Evolutionary conservation across 257 asterid genomes (phyloP).

Genomic region (Solanum raphanifolium): DNA sequence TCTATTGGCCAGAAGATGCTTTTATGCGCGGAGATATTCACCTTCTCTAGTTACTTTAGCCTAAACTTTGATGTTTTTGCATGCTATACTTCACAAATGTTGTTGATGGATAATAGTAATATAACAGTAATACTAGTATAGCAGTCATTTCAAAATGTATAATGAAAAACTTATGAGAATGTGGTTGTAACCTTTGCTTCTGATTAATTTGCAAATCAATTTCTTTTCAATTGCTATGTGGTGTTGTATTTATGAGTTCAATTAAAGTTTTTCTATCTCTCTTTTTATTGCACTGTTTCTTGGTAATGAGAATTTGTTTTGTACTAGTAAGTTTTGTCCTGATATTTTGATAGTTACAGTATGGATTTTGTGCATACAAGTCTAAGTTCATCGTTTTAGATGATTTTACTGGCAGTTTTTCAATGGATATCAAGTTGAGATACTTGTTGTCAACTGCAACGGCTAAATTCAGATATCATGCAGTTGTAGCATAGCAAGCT

Average conservation of each 20-base stretch:
- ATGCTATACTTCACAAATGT: background rate
- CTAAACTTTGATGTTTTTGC: background rate
- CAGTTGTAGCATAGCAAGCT: background rate
- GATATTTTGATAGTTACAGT: background rate
- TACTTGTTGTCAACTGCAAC: background rate
- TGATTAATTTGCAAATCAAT: background rate
- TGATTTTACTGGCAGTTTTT: background rate
- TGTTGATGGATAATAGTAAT: background rate
- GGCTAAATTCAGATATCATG: background rate
- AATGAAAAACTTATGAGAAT: background rate
- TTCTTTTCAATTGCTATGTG: background rate
- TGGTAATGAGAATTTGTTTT: background rate
- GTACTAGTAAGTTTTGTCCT: background rate
- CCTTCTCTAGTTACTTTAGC: slow-evolving; percentile 55
- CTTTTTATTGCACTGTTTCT: background rate
- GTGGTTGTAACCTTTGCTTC: background rate
- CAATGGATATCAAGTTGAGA: background rate
- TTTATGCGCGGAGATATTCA: slow-evolving; percentile 67
- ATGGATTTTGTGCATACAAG: background rate
- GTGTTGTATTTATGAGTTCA: background rate
- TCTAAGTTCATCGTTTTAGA: background rate
- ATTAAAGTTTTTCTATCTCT: background rate
- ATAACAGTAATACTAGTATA: background rate
- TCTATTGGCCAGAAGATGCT: slow-evolving; percentile 48
- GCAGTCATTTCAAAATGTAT: background rate